Percentiles rank a stretch among this genome's conserved stretches.
Evolutionary conservation across 2,329 filamentous ascomycete species (phyloP).

Genomic region (Diplodia corticola): DNA sequence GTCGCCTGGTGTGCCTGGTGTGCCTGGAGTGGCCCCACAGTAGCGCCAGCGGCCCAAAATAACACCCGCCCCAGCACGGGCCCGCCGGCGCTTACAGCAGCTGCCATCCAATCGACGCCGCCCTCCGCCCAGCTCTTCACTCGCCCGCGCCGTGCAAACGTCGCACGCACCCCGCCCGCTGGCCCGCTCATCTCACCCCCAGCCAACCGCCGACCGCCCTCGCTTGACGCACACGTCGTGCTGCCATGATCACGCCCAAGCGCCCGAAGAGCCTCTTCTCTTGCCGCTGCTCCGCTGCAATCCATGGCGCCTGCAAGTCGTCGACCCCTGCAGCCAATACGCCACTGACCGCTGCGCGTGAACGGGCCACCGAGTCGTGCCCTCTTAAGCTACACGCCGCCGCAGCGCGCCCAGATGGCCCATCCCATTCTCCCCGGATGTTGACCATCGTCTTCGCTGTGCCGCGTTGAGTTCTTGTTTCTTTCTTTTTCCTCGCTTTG

Average conservation of each 20-base stretch:
- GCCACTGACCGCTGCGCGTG: conserved; percentile 15
- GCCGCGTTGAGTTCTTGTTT: neutral
- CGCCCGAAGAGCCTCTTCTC: conserved; percentile 19
- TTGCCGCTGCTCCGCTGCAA: conserved; percentile 11
- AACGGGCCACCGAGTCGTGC: conserved; percentile 7
- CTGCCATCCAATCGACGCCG: conserved; percentile 5
- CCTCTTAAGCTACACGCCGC: conserved; percentile 13
- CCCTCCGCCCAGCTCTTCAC: neutral
- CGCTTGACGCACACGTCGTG: conserved; percentile 8
- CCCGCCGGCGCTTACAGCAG: conserved; percentile 18
- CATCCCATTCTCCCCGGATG: conserved; percentile 18
- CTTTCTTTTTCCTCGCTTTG: neutral
- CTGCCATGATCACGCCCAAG: neutral
- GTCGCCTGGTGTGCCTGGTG: no score
- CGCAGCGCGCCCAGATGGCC: conserved; percentile 1
- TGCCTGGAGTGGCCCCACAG: neutral
- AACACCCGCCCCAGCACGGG: conserved; percentile 11
- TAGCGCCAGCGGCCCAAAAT: conserved; percentile 12
- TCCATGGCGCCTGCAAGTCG: neutral
- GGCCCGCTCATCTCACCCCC: conserved; percentile 1
- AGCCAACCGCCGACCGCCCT: conserved; percentile 7
- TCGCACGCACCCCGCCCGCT: neutral
- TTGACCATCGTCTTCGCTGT: conserved; percentile 19
- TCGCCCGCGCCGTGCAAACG: neutral
- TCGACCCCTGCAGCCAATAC: conserved; percentile 13